Base-by-base conservation (phyloP, 306 rosid genomes). In the Astragalus glycyphyllos region DNA sequence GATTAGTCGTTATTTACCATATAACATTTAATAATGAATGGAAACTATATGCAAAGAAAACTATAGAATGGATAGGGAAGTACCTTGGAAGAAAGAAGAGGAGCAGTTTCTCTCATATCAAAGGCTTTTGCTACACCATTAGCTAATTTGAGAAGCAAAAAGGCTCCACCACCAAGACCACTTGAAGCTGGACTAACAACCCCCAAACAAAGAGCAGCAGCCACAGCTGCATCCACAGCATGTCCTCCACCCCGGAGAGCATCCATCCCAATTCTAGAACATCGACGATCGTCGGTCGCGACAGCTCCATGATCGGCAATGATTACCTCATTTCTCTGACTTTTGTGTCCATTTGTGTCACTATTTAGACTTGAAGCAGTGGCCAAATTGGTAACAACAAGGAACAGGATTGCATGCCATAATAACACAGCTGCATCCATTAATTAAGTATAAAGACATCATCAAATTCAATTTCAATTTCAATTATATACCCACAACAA, bases 31-130 rank as follows among this genome's bases (percentile, higher is more conserved):
- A n/a, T n/a, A n/a, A n/a, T n/a, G n/a, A n/a, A n/a, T n/a, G n/a
- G n/a, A n/a, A n/a, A 20, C 23, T 20, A 20, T 20, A 20, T 20
- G 23, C 23, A 20, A 20, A 20, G 23, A 2, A 20, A n/a, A n/a
- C n/a, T n/a, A n/a, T n/a, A 20, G 23, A 42, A 12, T 38, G 7
- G 42, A 31, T 8, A 17, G 11, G 6, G 69, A 48, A 63, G 37
- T 55, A 88, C 98, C 97, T 84, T 58, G 37, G 90, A 87, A 78
- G 96, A 89, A 6, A 54, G 84, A 44, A 69, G 54, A 8, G 97
- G 92, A 74, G 94, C 92, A 71, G 90, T 88, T 84, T 93, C 98
- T 82, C 98, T 84, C 92, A 90, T 90, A 73, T 88, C 92, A 51
- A 77, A 81, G 62, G 89, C 90, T 56, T 82, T 79, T 9, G 91